Evolutionary conservation across 176 grass and related monocot genomes (phyloP).

Genomic region (Oryza officinalis): DNA sequence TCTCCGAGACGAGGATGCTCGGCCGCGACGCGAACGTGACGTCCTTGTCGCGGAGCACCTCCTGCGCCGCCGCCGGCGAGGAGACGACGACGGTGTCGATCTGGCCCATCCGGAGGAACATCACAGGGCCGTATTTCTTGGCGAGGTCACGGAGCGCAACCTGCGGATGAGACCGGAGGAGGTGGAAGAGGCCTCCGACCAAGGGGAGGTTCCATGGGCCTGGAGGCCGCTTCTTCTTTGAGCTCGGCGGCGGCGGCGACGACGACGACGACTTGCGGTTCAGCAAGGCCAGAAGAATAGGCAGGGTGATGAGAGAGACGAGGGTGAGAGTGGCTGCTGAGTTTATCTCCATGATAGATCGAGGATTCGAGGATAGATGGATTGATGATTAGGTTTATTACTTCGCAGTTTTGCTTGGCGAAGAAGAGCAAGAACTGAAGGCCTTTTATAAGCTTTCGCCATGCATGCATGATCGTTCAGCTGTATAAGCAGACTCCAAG

Average conservation of each 20-base stretch:
- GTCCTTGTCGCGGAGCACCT: conserved; percentile 41
- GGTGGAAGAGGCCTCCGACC: conserved; percentile 37
- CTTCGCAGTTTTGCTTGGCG: neutral
- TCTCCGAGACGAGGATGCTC: neutral
- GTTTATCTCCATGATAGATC: neutral
- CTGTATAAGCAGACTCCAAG: no score
- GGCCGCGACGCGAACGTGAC: neutral
- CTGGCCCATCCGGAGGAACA: conserved; percentile 47
- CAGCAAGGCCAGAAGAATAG: no score
- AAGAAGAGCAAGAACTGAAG: neutral
- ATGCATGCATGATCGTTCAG: no score
- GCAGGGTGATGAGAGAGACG: neutral
- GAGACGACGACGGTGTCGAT: conserved; percentile 35
- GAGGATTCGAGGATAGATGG: neutral
- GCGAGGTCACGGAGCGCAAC: neutral
- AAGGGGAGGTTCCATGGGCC: conserved; percentile 41
- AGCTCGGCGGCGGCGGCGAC: no score
- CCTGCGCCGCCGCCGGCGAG: conserved; percentile 28
- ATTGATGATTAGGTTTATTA: neutral
- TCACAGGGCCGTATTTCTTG: conserved; percentile 21
- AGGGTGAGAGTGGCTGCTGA: neutral
- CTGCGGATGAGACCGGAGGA: neutral
- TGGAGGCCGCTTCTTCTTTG: neutral
- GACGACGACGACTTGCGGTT: neutral
- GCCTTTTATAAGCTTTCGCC: neutral